Evolutionary conservation across 139 green algal genomes (phyloP).

Genomic region (Edaphochlamys debaryana): DNA sequence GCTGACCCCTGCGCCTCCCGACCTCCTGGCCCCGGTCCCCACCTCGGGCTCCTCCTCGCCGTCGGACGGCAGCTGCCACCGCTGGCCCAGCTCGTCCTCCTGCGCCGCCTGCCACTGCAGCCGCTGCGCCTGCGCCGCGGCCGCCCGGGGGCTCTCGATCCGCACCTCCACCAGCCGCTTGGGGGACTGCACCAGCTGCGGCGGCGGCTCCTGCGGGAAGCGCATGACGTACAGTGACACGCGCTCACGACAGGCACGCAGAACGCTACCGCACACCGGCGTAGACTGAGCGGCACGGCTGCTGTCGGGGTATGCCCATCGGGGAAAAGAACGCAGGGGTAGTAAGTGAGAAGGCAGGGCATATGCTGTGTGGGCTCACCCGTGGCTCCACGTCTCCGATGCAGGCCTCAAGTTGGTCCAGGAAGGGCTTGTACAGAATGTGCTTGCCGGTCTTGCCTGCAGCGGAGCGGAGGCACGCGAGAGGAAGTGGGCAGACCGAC

Average conservation of each 20-base stretch:
- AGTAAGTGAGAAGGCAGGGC: too few species aligned
- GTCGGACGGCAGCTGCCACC: too few species aligned
- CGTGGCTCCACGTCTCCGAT: not conserved
- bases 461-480: too few species aligned
- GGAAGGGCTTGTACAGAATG: conserved; percentile 54
- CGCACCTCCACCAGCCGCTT: conserved; percentile 19
- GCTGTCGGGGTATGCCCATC: too few species aligned
- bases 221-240: not conserved
- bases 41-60: too few species aligned
- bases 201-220: conserved; percentile 1
- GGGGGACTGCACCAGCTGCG: not conserved
- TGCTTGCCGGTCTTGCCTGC: conserved; percentile 55
- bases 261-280: too few species aligned
- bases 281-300: too few species aligned
- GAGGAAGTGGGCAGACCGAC: too few species aligned
- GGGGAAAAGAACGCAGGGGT: too few species aligned
- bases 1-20: too few species aligned
- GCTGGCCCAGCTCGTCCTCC: too few species aligned
- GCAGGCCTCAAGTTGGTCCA: conserved; percentile 42
- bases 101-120: not conserved
- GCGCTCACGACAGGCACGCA: too few species aligned
- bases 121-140: not conserved
- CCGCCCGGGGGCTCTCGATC: conserved; percentile 10
- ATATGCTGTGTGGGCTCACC: not conserved
- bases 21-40: not conserved